Percentiles rank a stretch among this genome's conserved stretches.
These are phyloP conservation scores for Colletotrichum filicis DNA, from an alignment of 2,329 filamentous ascomycete genomes.

Conservation along the genomic window DNA sequence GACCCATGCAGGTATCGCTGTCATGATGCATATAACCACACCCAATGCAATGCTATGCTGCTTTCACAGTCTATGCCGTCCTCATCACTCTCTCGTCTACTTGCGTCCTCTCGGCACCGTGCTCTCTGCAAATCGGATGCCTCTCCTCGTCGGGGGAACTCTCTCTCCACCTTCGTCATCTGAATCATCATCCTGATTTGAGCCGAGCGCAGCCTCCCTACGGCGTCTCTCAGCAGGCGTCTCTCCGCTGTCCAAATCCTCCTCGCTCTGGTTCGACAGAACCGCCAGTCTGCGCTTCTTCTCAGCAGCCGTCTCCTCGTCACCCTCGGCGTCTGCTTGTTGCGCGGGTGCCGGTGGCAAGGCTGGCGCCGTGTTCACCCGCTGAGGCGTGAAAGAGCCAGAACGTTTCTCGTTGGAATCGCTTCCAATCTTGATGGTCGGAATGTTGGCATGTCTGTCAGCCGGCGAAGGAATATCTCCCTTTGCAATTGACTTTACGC, in stretches of 20 bases:
- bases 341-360: constrained; percentile 11
- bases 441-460: constrained; percentile 7
- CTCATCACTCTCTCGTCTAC: constrained; percentile 7
- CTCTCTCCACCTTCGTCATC: constrained; percentile 68
- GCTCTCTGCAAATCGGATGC: constrained; percentile 70
- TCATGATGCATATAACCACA: constrained; percentile 26
- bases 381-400: constrained; percentile 10
- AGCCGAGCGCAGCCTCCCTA: constrained; percentile 78
- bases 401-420: constrained; percentile 17
- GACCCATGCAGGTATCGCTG: constrained; percentile 13
- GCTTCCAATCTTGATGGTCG: constrained; percentile 15
- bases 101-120: constrained; percentile 40
- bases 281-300: constrained; percentile 71
- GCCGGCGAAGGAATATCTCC: constrained; percentile 43
- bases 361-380: constrained; percentile 1
- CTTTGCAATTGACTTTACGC: constrained; percentile 61
- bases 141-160: constrained; percentile 62
- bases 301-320: constrained; percentile 76
- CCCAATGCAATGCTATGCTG: constrained; percentile 32
- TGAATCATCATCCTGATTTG: constrained; percentile 61
- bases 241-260: constrained; percentile 62
- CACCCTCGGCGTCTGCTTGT: constrained; percentile 27
- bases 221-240: constrained; percentile 80
- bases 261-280: constrained; percentile 55
- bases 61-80: constrained; percentile 11